These are phyloP conservation scores for Zarea fungicola DNA, from an alignment of 2,329 filamentous ascomycete genomes.

Conservation along the genomic window DNA sequence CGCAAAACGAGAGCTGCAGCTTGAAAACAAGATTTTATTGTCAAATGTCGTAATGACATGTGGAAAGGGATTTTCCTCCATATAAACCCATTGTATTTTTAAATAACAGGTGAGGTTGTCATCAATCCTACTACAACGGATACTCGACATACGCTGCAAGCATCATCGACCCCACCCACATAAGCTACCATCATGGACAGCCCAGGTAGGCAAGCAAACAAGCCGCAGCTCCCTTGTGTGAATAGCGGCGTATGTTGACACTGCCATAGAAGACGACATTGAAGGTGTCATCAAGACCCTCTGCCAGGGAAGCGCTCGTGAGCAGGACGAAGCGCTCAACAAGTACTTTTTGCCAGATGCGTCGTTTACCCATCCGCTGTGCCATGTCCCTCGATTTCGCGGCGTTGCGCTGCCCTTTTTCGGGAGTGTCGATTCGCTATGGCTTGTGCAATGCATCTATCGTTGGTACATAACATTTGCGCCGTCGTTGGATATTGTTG, in stretches of 20 bases:
- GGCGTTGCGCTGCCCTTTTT: constrained; percentile 36
- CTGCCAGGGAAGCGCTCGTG: constrained; percentile 58
- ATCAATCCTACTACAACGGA: neutral
- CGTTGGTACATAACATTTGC: constrained; percentile 82
- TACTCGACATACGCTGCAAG: neutral
- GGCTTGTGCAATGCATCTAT: constrained; percentile 64
- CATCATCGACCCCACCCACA: constrained; percentile 4
- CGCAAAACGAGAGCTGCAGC: neutral
- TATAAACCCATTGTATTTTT: no score
- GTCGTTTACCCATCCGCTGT: constrained; percentile 74
- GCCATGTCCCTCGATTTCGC: constrained; percentile 56
- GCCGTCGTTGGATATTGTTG: constrained; percentile 61
- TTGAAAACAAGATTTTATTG: neutral
- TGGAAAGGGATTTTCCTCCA: no score
- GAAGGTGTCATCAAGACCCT: constrained; percentile 60
- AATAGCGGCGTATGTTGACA: neutral
- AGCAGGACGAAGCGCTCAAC: constrained; percentile 61
- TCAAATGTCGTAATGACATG: neutral
- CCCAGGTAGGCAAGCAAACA: constrained; percentile 39
- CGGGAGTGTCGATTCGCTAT: constrained; percentile 54
- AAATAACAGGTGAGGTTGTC: no score
- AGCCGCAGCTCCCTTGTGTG: no score
- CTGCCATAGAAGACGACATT: constrained; percentile 42
- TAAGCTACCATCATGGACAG: constrained; percentile 32
- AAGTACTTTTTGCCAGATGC: constrained; percentile 70